phyloP scores from a whole-genome alignment of 257 asterid genomes.

The Anisodus acutangulus region DNA sequence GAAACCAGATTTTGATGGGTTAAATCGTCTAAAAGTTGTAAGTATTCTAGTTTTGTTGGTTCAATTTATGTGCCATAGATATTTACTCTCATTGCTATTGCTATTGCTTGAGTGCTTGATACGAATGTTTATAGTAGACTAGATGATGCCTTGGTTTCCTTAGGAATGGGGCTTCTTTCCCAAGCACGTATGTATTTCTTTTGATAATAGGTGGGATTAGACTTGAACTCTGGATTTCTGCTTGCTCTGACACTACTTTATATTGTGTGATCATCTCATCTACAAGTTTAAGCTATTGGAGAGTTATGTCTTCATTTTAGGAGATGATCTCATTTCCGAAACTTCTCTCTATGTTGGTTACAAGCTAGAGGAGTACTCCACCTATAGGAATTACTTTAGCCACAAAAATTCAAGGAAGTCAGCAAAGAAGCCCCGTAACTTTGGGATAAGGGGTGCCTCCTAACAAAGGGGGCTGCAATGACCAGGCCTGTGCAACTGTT shows the following conservation, averaged over 20 bases:
- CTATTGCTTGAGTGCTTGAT: background rate
- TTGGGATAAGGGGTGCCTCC: too few relatives aligned
- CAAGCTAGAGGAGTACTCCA: too few relatives aligned
- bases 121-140: background rate
- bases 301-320: background rate
- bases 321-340: too few relatives aligned
- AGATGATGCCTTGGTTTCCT: background rate
- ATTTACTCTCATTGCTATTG: background rate
- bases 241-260: background rate
- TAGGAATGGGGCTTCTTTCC: too few relatives aligned
- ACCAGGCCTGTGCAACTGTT: too few relatives aligned
- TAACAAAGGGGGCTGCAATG: too few relatives aligned
- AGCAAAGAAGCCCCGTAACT: too few relatives aligned
- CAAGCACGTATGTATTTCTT: background rate
- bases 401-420: too few relatives aligned
- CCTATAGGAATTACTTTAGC: too few relatives aligned
- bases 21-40: constrained; percentile 45
- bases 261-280: too few relatives aligned
- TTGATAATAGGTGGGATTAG: background rate
- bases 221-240: background rate
- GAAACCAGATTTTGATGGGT: constrained; percentile 38
- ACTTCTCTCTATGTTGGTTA: too few relatives aligned
- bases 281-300: background rate
- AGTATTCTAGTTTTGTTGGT: constrained; percentile 25
- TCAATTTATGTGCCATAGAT: background rate